phyloP scores from a whole-genome alignment of 495 filamentous ascomycete genomes.

The Bombardia bombarda region DNA sequence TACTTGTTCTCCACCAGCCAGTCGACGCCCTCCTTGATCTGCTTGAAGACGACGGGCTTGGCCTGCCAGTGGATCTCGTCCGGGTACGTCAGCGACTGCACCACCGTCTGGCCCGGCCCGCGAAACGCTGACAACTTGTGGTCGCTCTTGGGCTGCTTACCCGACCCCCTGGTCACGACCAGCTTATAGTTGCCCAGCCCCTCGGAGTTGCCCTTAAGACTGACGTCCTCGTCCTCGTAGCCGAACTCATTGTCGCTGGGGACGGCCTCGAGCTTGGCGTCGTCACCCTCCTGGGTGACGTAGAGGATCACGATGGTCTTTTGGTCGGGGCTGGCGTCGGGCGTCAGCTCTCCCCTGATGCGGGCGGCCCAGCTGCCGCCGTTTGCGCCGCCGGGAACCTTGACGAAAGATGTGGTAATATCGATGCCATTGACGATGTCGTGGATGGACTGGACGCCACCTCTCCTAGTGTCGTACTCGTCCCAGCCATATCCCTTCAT shows the following conservation, averaged over 20 bases:
- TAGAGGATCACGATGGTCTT: constrained; percentile 78
- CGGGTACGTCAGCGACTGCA: constrained; percentile 60
- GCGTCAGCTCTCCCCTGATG: constrained; percentile 72
- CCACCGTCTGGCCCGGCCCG: constrained; percentile 68
- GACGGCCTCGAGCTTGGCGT: constrained; percentile 49
- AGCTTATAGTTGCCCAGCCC: constrained; percentile 81
- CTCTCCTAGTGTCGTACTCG: constrained; percentile 79
- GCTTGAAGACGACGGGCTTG: constrained; percentile 69
- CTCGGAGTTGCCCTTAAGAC: constrained; percentile 62
- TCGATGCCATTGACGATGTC: constrained; percentile 83
- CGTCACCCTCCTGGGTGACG: constrained; percentile 68
- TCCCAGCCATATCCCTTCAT: constrained; percentile 98
- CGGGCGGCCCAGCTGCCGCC: constrained; percentile 89
- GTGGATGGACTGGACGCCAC: constrained; percentile 82
- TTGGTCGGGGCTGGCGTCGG: constrained; percentile 52
- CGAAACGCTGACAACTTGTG: constrained; percentile 50
- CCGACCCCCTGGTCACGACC: constrained; percentile 62
- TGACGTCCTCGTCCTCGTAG: constrained; percentile 61
- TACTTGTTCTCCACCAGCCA: constrained; percentile 54
- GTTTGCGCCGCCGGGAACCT: constrained; percentile 78
- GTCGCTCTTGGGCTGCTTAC: constrained; percentile 54
- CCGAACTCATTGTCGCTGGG: constrained; percentile 46
- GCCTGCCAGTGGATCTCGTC: constrained; percentile 76
- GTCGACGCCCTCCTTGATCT: constrained; percentile 72
- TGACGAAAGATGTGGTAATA: constrained; percentile 86